Percentiles rank a stretch among this genome's conserved stretches.
Conservation (phyloP, 345 rosid genomes). For the Diplotaxis tenuifolia region DNA sequence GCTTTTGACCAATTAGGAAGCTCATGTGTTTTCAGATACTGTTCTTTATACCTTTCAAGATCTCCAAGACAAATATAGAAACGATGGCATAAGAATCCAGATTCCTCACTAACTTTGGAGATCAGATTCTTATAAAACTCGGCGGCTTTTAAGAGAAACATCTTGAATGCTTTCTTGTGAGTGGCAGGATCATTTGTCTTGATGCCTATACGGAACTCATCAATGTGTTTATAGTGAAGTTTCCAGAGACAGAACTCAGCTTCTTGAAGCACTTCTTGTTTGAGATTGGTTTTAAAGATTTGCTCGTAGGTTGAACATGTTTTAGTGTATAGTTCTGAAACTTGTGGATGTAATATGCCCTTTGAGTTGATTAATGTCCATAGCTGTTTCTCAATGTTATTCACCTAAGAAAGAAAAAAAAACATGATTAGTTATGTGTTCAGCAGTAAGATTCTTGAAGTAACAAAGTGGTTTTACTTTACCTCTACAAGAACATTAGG, state of each 20-base stretch:
- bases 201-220: constrained; percentile 73
- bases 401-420: constrained; percentile 45
- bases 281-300: constrained; percentile 48
- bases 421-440: neutral
- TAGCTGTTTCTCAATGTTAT: constrained; percentile 62
- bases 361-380: constrained; percentile 53
- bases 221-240: constrained; percentile 78
- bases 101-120: constrained; percentile 46
- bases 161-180: constrained; percentile 52
- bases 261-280: constrained; percentile 64
- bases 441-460: constrained; percentile 3
- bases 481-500: constrained; percentile 57
- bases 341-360: constrained; percentile 57
- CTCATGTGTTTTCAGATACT: constrained; percentile 43
- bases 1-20: constrained; percentile 77
- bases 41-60: constrained; percentile 84
- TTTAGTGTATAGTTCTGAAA: constrained; percentile 51
- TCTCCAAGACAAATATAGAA: constrained; percentile 89
- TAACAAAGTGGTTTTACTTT: constrained; percentile 21
- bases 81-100: constrained; percentile 67
- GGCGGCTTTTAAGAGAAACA: constrained; percentile 57
- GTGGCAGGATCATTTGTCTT: constrained; percentile 38
- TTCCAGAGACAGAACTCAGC: constrained; percentile 86
- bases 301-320: constrained; percentile 60
- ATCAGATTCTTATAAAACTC: constrained; percentile 57